Percentiles rank a stretch among this genome's conserved stretches.
These are phyloP conservation scores for Aspergillus phoenicis DNA, from an alignment of 2,329 filamentous ascomycete species.

Conservation along the genomic window DNA sequence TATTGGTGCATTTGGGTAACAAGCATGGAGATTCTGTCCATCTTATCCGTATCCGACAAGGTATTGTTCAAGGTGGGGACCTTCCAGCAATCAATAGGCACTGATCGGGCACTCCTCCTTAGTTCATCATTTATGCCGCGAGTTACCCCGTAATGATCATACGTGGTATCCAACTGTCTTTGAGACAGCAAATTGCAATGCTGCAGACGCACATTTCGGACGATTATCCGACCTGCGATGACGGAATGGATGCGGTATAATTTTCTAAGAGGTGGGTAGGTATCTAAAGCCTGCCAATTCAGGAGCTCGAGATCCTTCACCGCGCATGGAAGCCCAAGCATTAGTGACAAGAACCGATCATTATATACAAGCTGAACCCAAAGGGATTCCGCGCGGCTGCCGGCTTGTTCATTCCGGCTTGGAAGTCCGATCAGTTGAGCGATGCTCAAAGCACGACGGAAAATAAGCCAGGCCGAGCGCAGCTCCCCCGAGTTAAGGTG, in stretches of 20 bases:
- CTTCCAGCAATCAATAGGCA: not conserved
- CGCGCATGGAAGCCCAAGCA: not conserved
- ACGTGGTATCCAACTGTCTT: not conserved
- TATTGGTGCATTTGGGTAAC: slow-evolving; percentile 8
- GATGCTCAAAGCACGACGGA: not conserved
- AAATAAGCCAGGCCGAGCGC: not conserved
- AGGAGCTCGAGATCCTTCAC: not conserved
- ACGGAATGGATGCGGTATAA: not conserved
- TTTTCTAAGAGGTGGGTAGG: not conserved
- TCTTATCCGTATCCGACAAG: not conserved
- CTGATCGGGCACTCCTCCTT: not conserved
- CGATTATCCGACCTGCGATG: not conserved
- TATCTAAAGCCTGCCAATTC: not conserved
- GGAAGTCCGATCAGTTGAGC: slow-evolving; percentile 2
- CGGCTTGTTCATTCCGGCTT: not conserved
- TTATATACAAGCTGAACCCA: slow-evolving; percentile 8
- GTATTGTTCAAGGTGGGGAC: not conserved
- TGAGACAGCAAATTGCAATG: not conserved
- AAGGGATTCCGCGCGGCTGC: not conserved
- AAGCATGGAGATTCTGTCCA: not conserved
- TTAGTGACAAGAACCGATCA: slow-evolving; percentile 9
- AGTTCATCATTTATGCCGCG: not conserved
- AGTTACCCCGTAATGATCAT: not conserved
- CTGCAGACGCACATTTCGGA: not conserved
- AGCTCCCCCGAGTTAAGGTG: slow-evolving; percentile 1